Percentiles rank a stretch among this genome's conserved stretches.
These are phyloP conservation scores for Candida sanyaensis DNA, from an alignment of 1,139 yeast genomes.

Conservation along the genomic window DNA sequence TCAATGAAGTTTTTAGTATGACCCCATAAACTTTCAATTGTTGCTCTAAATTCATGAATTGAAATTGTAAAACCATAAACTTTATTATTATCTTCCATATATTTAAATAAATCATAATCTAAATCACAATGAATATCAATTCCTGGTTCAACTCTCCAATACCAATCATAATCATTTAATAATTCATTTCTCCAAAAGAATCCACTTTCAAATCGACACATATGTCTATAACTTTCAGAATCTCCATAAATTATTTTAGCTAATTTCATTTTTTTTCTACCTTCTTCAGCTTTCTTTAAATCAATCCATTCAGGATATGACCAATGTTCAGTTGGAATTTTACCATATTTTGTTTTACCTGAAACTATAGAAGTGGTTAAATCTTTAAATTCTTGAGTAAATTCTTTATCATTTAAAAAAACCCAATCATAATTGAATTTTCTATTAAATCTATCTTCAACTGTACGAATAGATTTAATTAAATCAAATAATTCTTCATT, in stretches of 20 bases:
- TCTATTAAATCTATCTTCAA: constrained; percentile 85
- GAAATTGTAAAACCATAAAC: constrained; percentile 83
- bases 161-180: constrained; percentile 74
- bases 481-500: constrained; percentile 75
- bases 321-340: constrained; percentile 69
- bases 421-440: constrained; percentile 92
- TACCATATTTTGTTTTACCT: constrained; percentile 66
- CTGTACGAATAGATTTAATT: constrained; percentile 61
- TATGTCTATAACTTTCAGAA: constrained; percentile 69
- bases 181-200: constrained; percentile 74
- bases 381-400: constrained; percentile 60
- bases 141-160: constrained; percentile 94
- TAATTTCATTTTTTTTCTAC: constrained; percentile 73
- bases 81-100: constrained; percentile 70
- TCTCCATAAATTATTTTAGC: constrained; percentile 80
- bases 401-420: constrained; percentile 77
- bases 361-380: constrained; percentile 51
- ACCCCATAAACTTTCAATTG: constrained; percentile 78
- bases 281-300: constrained; percentile 46
- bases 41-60: constrained; percentile 71
- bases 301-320: constrained; percentile 40
- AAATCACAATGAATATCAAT: constrained; percentile 87
- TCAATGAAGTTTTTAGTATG: constrained; percentile 66
- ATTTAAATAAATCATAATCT: constrained; percentile 85
- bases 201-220: constrained; percentile 76